Conservation (phyloP, 2,329 filamentous ascomycete species). For the Endocalyx cinctus region DNA sequence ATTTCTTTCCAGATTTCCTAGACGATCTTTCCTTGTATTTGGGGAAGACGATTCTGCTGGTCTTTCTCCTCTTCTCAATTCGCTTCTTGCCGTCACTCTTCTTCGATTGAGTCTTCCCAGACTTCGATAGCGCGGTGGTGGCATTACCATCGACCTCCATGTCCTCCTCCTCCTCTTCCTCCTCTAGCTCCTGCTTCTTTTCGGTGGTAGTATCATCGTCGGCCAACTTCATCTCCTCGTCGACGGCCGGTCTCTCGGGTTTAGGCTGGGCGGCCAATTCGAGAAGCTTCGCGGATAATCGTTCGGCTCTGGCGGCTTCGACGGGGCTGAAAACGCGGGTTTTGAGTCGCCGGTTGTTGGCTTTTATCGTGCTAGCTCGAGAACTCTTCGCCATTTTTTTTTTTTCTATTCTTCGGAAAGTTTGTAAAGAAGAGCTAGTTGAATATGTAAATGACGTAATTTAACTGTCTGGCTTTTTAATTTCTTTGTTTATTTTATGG, state of each 20-base stretch:
- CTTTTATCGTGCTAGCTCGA: constrained; percentile 73
- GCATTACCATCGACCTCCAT: constrained; percentile 25
- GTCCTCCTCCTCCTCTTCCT: constrained; percentile 24
- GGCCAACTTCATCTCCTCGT: constrained; percentile 46
- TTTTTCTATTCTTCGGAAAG: too few relatives aligned
- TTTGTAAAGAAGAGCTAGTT: neutral
- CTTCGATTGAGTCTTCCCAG: too few relatives aligned
- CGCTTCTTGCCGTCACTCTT: constrained; percentile 45
- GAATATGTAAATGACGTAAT: too few relatives aligned
- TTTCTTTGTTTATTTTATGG: too few relatives aligned
- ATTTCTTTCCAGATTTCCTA: too few relatives aligned
- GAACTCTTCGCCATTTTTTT: constrained; percentile 78
- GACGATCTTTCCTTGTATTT: constrained; percentile 50
- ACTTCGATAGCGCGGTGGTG: too few relatives aligned
- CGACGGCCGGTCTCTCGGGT: constrained; percentile 42
- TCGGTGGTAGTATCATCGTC: constrained; percentile 21
- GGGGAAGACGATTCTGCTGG: constrained; percentile 56
- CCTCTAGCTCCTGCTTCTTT: constrained; percentile 11
- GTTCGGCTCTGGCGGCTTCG: constrained; percentile 72
- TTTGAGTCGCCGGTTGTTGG: constrained; percentile 78
- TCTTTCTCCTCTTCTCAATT: constrained; percentile 51
- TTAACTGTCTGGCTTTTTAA: too few relatives aligned
- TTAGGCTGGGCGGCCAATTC: constrained; percentile 75
- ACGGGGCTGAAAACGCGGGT: constrained; percentile 78
- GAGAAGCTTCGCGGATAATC: constrained; percentile 80